Base-by-base conservation (phyloP, 345 rosid species). In the Garcia nutans region DNA sequence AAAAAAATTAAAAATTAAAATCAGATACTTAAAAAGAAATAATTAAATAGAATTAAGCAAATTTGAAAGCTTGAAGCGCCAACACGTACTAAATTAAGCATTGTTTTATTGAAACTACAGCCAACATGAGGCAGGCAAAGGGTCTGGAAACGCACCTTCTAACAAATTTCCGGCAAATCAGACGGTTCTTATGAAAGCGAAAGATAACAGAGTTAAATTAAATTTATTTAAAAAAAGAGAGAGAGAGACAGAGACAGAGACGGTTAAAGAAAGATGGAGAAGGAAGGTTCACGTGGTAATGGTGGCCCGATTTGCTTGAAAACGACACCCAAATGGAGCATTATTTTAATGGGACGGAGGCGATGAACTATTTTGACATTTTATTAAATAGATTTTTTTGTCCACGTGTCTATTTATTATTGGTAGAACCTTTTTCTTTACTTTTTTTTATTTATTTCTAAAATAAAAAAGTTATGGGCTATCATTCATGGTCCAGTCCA, bases 121-220 rank as follows among this genome's bases (percentile, higher is more conserved):
- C 41, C 41, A 3, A 26, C 8, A 3, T 16, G 63, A 50, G 22
- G 54, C 47, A 37, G 23, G 42, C 24, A 50, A 33, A 17, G 58
- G 33, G 42, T 19, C 1, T 0, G 8, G 24, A 33, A 33, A 33
- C 15, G 70, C 41, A 50, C 71, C 65, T 76, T 68, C 55, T 20
- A 76, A 31, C 77, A 65, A 75, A 45, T 15, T 60, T 82, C 74
- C 70, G 68, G 70, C 54, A n/a, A 61, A 67, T 55, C 81, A 67
- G 70, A 82, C 61, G 77, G 73, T 74, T n/a, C 33, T 16, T n/a
- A n/a, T 37, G 79, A 78, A 49, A 82, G 76, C 72, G 72, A 72
- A 31, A 71, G 23, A 16, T 31, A 10, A 37, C 6, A 37, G 41
- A 37, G 6, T n/a, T n/a, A n/a, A 37, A 37, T 37, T 37, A 37